phyloP scores from a whole-genome alignment of 257 asterid genomes.

The Lantana camara region DNA sequence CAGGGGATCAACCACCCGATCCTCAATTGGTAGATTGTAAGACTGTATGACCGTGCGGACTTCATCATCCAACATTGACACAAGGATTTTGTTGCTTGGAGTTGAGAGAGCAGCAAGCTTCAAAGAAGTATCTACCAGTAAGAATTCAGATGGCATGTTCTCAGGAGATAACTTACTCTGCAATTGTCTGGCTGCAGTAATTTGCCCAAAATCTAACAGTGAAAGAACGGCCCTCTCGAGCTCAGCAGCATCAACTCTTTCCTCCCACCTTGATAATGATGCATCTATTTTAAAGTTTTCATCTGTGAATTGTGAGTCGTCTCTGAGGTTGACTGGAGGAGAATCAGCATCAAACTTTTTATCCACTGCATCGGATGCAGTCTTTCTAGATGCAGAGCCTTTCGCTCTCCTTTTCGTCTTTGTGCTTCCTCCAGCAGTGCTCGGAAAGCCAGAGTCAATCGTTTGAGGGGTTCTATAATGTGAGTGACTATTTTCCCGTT shows the following conservation, averaged over 20 bases:
- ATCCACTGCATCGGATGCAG: conserved; percentile 57
- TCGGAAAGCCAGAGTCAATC: conserved; percentile 48
- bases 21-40: conserved; percentile 50
- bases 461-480: conserved; percentile 53
- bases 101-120: conserved; percentile 85
- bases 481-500: conserved; percentile 67
- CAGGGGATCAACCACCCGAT: conserved; percentile 71
- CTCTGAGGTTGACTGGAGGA: conserved; percentile 42
- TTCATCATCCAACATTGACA: conserved; percentile 61
- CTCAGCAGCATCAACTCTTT: conserved; percentile 88
- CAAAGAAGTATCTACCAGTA: conserved; percentile 70
- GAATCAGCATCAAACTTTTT: conserved; percentile 61
- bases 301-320: conserved; percentile 61
- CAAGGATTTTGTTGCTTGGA: conserved; percentile 52
- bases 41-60: conserved; percentile 55
- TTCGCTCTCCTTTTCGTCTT: conserved; percentile 82
- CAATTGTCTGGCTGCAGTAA: conserved; percentile 87
- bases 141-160: conserved; percentile 70
- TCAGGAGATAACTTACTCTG: conserved; percentile 87
- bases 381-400: conserved; percentile 77
- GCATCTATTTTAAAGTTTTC: conserved; percentile 70
- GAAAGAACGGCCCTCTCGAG: conserved; percentile 94
- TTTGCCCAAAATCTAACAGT: conserved; percentile 91
- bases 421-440: conserved; percentile 44
- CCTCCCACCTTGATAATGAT: conserved; percentile 87